Base-by-base conservation (phyloP, 2,329 filamentous ascomycete genomes). In the Fusarium sp. region DNA sequence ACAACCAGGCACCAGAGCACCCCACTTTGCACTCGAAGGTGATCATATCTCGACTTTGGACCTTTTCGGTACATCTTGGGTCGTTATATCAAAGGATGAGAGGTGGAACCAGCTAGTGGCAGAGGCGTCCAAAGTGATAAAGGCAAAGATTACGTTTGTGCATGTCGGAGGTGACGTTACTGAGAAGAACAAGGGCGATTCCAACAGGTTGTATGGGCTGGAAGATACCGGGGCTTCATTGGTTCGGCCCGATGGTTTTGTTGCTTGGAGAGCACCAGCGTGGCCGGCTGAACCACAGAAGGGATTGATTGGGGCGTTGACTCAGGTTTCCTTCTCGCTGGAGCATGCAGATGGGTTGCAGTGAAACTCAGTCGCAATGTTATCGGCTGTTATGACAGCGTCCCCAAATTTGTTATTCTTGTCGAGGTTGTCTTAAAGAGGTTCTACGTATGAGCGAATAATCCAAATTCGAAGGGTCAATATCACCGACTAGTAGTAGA, bases 1-100 rank as follows among this genome's bases (percentile, higher is more conserved):
- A 3, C 71, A 73, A 16, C 62, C 76, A 25, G 75, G 75, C 3
- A 77, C 73, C 2, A 51, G 76, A 38, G 75, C 73, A 19, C 67
- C 75, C 7, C 69, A 77, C 23, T 58, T 77, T 4, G n/a, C 29
- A 7, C 21, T 77, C 7, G 27, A 46, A 25, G 29, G 63, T 7
- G 25, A 60, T 56, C 12, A 12, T 5, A 31, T 38, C 15, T 74
- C 73, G 4, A 72, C 65, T 19, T 23, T 74, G 8, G 73, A 74
- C 18, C n/a, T 41, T 10, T 70, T 74, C 25, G 58, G 48, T 7
- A 51, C 51, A 5, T 55, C 52, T 0, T 74, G 73, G 65, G 56
- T 57, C 2, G 38, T 72, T 38, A 25, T 66, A 7, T 74, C 65
- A n/a, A 66, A 63, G 23, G 42, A 72, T 16, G n/a, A 38, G 25